Evolutionary conservation across 2,329 filamentous ascomycete genomes (phyloP), one percentile per base, ranked within the genome.

Genomic region (Diaporthe helianthi): DNA sequence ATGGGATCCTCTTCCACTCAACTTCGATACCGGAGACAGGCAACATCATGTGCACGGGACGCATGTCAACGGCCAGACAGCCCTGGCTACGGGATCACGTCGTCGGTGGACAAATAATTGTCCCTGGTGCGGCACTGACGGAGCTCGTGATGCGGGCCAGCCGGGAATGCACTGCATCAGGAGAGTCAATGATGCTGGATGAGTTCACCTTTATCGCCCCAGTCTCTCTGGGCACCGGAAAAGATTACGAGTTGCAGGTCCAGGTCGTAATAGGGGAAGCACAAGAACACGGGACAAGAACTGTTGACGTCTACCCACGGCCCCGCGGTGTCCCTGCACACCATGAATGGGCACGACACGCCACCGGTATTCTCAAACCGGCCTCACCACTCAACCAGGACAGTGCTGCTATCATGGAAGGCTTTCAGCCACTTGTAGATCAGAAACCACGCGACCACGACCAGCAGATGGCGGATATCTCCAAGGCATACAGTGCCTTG

Each of bases 41-140:
- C 12, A 63, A 49, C 1, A 63, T 63, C 13, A 63, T 63, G 15
- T 63, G 58, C 13, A 26, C 29, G 3, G 58, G 58, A 2, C 2
- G 15, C 4, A 7, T 63, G 10, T 63, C 58, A 8, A 8, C 7
- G 3, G 10, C 29, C 1, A 49, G n/a, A 7, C 58, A 63, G n/a
- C 29, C 58, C 24, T 63, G 58, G 58, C 19, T 63, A 9, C 19
- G 12, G 2, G 58, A 63, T 22, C 58, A 63, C 15, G 58, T 63
- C 17, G n/a, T 63, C 22, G 29, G 44, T 5, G 58, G 29, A 8
- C 41, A 63, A 3, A 47, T 19, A 4, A 26, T 63, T 26, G 29
- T 63, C 19, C 58, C 58, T 2, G 58, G 44, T 10, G 44, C 58
- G 44, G 58, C 44, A 4, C 22, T 63, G 5, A 26, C 31, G 1